Conservation (phyloP, 345 rosid species). For the Boechera retrofracta region DNA sequence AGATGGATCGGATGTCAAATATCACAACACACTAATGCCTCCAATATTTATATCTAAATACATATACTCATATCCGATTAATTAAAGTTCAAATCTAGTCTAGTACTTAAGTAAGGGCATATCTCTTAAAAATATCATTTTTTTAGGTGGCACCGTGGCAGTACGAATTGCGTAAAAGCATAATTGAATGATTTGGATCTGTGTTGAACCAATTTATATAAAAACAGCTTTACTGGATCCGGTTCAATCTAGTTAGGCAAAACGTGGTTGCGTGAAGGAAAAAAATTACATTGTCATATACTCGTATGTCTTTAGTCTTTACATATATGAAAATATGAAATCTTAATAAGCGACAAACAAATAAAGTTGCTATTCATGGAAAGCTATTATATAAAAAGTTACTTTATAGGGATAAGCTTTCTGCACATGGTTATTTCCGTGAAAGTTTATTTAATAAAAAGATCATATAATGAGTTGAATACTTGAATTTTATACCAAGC, state of each 20-base stretch:
- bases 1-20: no score
- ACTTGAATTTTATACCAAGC: constrained; percentile 1
- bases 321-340: constrained; percentile 12
- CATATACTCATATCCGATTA: no score
- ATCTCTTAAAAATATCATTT: neutral
- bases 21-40: no score
- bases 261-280: constrained; percentile 3
- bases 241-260: neutral
- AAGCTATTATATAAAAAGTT: constrained; percentile 15
- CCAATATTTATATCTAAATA: no score
- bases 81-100: neutral
- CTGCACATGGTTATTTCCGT: constrained; percentile 17
- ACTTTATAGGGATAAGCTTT: constrained; percentile 40
- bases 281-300: neutral
- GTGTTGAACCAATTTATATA: neutral
- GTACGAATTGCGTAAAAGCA: neutral
- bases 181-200: neutral
- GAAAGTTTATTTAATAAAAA: constrained; percentile 8
- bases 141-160: neutral
- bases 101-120: neutral
- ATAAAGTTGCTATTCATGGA: neutral
- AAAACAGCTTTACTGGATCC: neutral
- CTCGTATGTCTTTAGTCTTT: neutral
- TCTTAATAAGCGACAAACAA: neutral
- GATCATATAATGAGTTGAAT: neutral